Conservation (phyloP, 129 eudicot species). For the Saposhnikovia divaricata region DNA sequence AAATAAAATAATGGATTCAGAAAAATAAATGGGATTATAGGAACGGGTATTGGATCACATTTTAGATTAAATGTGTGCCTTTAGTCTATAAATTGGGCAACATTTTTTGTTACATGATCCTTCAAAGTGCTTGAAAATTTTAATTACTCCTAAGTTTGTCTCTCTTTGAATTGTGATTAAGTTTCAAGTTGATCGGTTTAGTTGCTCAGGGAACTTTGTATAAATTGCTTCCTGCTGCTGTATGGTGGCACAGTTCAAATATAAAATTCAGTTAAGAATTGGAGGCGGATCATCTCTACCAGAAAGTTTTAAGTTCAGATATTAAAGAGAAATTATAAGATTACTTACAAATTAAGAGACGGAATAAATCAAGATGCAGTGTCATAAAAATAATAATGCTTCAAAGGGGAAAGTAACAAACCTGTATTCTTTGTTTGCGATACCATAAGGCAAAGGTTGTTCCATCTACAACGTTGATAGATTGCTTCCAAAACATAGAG, state of each 20-base stretch:
- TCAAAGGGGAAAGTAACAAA: conserved; percentile 11
- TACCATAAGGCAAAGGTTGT: conserved; percentile 47
- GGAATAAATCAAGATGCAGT: not conserved
- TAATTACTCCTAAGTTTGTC: too few relatives aligned
- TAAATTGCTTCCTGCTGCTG: not conserved
- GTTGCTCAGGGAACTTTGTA: too few relatives aligned
- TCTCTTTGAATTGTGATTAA: too few relatives aligned
- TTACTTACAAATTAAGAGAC: not conserved
- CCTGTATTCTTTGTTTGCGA: conserved; percentile 53
- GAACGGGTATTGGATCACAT: not conserved
- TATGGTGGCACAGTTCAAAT: not conserved
- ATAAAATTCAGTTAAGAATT: not conserved
- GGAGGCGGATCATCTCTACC: not conserved
- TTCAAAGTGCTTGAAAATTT: too few relatives aligned
- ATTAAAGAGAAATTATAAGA: not conserved
- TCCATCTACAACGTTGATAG: conserved; percentile 52
- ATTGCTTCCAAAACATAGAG: conserved; percentile 41
- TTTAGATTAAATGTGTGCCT: not conserved
- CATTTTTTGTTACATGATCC: too few relatives aligned
- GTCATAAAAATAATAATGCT: not conserved
- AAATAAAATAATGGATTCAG: not conserved
- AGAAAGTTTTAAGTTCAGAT: not conserved
- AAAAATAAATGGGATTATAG: not conserved
- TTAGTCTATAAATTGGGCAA: not conserved
- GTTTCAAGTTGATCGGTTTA: too few relatives aligned